Evolutionary conservation across 805 yeast genomes (phyloP).

Genomic region (Yueomyces sp.): DNA sequence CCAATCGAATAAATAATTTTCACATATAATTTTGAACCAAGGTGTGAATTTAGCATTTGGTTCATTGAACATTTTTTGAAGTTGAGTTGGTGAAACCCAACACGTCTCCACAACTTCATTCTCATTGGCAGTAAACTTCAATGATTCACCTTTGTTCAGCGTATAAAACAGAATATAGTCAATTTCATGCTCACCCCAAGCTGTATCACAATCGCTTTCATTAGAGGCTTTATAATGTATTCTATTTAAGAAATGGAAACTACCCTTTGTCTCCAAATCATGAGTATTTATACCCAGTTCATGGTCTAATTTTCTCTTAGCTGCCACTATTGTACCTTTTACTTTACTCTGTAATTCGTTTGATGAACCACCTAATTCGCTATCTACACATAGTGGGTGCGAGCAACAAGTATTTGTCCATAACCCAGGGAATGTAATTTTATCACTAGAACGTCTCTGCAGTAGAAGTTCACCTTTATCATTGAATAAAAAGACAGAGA

Average conservation of each 20-base stretch:
- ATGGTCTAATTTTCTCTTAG: slow-evolving; percentile 82
- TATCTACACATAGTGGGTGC: slow-evolving; percentile 78
- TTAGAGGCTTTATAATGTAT: slow-evolving; percentile 89
- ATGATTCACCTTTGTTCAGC: slow-evolving; percentile 33
- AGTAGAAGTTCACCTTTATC: slow-evolving; percentile 60
- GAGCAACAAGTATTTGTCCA: slow-evolving; percentile 99
- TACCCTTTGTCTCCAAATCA: slow-evolving; percentile 43
- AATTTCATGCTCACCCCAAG: slow-evolving; percentile 96
- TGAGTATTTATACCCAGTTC: slow-evolving; percentile 71
- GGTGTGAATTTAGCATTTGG: slow-evolving; percentile 71
- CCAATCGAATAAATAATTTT: slow-evolving; percentile 84
- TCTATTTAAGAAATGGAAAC: slow-evolving; percentile 76
- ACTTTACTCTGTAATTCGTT: slow-evolving; percentile 41
- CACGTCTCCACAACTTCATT: slow-evolving; percentile 78
- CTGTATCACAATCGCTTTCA: slow-evolving; percentile 31
- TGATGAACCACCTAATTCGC: slow-evolving; percentile 39
- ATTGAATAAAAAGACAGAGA: slow-evolving; percentile 87
- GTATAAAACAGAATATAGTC: slow-evolving; percentile 81
- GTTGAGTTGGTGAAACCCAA: slow-evolving; percentile 57
- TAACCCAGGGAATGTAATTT: slow-evolving; percentile 90
- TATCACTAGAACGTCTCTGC: slow-evolving; percentile 93
- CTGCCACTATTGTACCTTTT: slow-evolving; percentile 74
- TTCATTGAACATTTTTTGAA: slow-evolving; percentile 68
- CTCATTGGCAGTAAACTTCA: slow-evolving; percentile 42
- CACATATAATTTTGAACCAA: slow-evolving; percentile 95